Evolutionary conservation across 495 filamentous ascomycete genomes (phyloP).

Genomic region (Filosporella fistucella): DNA sequence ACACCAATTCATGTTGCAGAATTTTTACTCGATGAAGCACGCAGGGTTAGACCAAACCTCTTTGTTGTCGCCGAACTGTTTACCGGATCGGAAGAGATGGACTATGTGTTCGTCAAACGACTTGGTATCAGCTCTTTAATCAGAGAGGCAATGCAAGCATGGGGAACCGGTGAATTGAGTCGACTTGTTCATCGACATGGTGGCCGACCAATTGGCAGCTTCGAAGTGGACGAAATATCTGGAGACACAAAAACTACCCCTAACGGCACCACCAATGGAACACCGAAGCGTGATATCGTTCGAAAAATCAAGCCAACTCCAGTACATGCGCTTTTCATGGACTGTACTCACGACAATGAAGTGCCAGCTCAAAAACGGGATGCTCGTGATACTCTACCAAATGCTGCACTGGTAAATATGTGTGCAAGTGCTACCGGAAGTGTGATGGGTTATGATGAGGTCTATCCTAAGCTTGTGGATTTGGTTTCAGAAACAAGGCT

Average conservation of each 20-base stretch:
- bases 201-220: conserved; percentile 92
- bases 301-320: conserved; percentile 73
- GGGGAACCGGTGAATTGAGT: conserved; percentile 89
- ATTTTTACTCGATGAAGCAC: conserved; percentile 87
- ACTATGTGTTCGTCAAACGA: conserved; percentile 90
- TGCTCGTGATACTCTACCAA: conserved; percentile 91
- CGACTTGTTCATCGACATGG: conserved; percentile 91
- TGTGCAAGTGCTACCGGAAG: conserved; percentile 90
- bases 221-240: conserved; percentile 68
- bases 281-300: conserved; percentile 37
- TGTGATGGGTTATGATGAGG: conserved; percentile 98
- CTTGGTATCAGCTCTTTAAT: conserved; percentile 88
- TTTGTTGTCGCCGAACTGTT: conserved; percentile 96
- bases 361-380: conserved; percentile 93
- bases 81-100: conserved; percentile 91
- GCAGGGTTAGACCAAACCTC: conserved; percentile 80
- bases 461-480: conserved; percentile 88
- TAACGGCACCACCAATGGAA: conserved; percentile 10
- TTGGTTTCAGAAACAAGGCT: conserved; percentile 81
- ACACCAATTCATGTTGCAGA: conserved; percentile 92
- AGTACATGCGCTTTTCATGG: conserved; percentile 95
- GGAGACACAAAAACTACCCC: conserved; percentile 32
- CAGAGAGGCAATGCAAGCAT: conserved; percentile 96
- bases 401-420: conserved; percentile 91
- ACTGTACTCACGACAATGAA: conserved; percentile 99